phyloP scores from a whole-genome alignment of 352 stramenopile species.

The Globisporangium viniferum region DNA sequence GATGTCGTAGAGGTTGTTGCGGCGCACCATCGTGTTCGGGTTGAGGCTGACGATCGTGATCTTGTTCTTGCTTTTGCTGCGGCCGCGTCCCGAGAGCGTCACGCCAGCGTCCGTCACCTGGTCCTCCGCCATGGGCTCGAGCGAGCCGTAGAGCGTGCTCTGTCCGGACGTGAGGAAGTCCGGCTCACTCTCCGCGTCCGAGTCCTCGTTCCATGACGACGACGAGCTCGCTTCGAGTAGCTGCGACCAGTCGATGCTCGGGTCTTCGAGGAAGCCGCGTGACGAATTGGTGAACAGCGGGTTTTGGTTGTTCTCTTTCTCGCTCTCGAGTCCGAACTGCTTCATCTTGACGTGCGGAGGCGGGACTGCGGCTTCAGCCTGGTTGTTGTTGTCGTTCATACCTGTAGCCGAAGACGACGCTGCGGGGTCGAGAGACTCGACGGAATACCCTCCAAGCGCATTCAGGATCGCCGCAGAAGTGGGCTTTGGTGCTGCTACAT shows the following conservation, averaged over 20 bases:
- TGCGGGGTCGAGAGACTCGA: conserved; percentile 2
- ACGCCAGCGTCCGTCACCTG: conserved; percentile 2
- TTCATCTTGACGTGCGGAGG: neutral
- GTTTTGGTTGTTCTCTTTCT: conserved; percentile 19
- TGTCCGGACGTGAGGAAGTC: conserved; percentile 6
- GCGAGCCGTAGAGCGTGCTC: conserved; percentile 1
- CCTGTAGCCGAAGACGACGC: conserved; percentile 14
- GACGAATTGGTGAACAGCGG: conserved; percentile 17
- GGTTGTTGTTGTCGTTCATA: neutral
- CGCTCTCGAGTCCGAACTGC: conserved; percentile 4
- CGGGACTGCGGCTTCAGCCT: neutral
- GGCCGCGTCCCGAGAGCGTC: neutral
- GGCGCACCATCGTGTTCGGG: conserved; percentile 8
- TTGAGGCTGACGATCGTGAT: conserved; percentile 24
- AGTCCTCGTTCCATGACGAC: conserved; percentile 25
- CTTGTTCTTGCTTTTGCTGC: conserved; percentile 17
- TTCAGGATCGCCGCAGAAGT: conserved; percentile 6
- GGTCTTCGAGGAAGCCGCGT: conserved; percentile 14
- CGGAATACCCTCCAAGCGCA: neutral
- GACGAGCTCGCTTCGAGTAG: conserved; percentile 21
- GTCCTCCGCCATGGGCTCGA: conserved; percentile 22
- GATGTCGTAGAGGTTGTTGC: conserved; percentile 35
- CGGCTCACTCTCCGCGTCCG: conserved; percentile 2
- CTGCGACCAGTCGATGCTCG: conserved; percentile 18
- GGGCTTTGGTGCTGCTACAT: conserved; percentile 6